These are phyloP conservation scores for Metschnikowia gelsemii DNA, from an alignment of 805 yeast species.

Conservation along the genomic window DNA sequence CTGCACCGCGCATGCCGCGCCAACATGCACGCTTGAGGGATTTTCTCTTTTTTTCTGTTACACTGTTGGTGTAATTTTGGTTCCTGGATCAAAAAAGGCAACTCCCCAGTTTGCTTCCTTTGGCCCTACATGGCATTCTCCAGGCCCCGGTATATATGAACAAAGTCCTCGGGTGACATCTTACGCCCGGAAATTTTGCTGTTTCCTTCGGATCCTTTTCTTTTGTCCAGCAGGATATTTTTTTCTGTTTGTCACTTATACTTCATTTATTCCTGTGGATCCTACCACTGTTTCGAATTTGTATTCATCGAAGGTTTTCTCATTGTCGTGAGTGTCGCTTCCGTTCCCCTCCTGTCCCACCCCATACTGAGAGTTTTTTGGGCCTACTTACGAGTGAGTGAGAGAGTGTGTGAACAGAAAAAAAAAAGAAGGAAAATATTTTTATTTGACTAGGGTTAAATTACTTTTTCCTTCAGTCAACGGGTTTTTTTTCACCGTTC, in stretches of 20 bases:
- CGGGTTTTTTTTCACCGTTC: background rate
- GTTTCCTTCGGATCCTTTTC: background rate
- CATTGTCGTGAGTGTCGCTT: conserved; percentile 4
- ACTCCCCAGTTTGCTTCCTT: no score
- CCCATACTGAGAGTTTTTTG: background rate
- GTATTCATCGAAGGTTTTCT: background rate
- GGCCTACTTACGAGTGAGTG: conserved; percentile 1
- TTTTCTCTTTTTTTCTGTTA: conserved; percentile 2
- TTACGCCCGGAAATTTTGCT: background rate
- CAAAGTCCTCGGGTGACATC: conserved; percentile 1
- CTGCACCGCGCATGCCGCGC: conserved; percentile 5
- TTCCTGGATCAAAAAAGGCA: conserved; percentile 6
- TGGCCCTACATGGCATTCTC: conserved; percentile 3
- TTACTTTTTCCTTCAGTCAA: background rate
- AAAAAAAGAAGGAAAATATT: conserved; percentile 1
- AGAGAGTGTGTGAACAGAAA: background rate
- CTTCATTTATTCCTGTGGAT: no score
- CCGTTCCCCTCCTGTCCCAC: conserved; percentile 1
- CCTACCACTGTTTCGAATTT: no score
- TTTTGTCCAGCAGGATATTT: no score
- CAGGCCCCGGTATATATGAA: conserved; percentile 6
- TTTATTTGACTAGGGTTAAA: background rate
- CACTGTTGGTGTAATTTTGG: background rate
- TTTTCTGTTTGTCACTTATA: no score
- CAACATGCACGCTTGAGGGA: conserved; percentile 4